phyloP scores from a whole-genome alignment of 805 yeast genomes.

The Pichia exigua region DNA sequence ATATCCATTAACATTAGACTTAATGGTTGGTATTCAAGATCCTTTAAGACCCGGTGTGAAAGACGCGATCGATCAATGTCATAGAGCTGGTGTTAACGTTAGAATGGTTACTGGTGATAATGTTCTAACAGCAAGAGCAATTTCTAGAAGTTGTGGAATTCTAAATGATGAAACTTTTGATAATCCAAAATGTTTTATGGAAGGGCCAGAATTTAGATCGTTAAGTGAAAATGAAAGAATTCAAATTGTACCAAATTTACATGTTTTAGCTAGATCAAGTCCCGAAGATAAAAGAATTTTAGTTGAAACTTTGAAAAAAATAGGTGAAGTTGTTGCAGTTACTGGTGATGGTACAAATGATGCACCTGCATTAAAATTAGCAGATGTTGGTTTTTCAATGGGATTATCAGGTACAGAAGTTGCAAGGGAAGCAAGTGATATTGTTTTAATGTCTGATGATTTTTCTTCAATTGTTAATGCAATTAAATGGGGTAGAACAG shows the following conservation, averaged over 20 bases:
- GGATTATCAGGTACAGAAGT: slow-evolving; percentile 98
- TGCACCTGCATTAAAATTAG: slow-evolving; percentile 94
- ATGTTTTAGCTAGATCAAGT: slow-evolving; percentile 87
- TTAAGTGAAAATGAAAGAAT: slow-evolving; percentile 49
- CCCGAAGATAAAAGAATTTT: slow-evolving; percentile 91
- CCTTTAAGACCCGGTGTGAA: slow-evolving; percentile 87
- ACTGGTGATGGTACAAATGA: slow-evolving; percentile 99
- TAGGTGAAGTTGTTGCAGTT: slow-evolving; percentile 94
- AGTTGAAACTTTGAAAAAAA: slow-evolving; percentile 68
- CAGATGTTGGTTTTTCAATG: slow-evolving; percentile 98
- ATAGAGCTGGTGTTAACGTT: slow-evolving; percentile 86
- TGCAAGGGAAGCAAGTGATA: slow-evolving; percentile 97
- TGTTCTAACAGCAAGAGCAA: slow-evolving; percentile 82
- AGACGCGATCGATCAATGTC: slow-evolving; percentile 83
- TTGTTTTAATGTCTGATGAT: slow-evolving; percentile 95
- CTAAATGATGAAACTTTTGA: slow-evolving; percentile 42
- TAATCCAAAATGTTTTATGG: slow-evolving; percentile 65
- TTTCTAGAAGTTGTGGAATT: slow-evolving; percentile 81
- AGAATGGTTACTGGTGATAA: slow-evolving; percentile 99
- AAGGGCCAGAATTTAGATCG: slow-evolving; percentile 84
- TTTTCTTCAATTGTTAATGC: slow-evolving; percentile 93
- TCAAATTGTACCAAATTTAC: slow-evolving; percentile 59
- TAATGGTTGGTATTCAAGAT: slow-evolving; percentile 88
- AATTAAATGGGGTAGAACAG: slow-evolving; percentile 97
- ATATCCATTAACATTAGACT: slow-evolving; percentile 45